Percentiles rank a stretch among this genome's conserved stretches.
Conservation (phyloP, 1,284 basidiomycete genomes). For the Ganoderma lingzhi region DNA sequence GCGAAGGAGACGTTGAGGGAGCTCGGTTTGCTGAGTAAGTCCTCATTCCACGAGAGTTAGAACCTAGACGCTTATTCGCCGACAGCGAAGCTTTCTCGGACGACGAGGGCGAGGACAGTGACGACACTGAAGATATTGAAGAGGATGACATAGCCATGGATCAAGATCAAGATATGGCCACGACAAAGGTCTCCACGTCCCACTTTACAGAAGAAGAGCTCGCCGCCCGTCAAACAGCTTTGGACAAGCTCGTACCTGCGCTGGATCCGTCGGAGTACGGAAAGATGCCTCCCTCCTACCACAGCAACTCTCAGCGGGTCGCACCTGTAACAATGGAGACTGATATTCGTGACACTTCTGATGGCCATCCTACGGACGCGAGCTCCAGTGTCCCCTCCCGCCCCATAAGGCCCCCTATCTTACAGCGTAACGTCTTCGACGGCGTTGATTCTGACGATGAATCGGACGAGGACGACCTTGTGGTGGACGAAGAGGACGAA, state of each 20-base stretch:
- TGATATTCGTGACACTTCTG: conserved; percentile 46
- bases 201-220: conserved; percentile 36
- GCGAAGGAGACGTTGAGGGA: conserved; percentile 86
- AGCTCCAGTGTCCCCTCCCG: conserved; percentile 38
- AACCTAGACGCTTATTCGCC: conserved; percentile 3
- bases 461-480: conserved; percentile 66
- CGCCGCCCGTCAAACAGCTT: conserved; percentile 60
- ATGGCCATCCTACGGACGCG: conserved; percentile 19
- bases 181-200: neutral
- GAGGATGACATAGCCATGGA: conserved; percentile 14
- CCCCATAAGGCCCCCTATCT: conserved; percentile 75
- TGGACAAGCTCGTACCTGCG: conserved; percentile 76
- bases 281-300: conserved; percentile 77
- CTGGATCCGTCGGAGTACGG: conserved; percentile 80
- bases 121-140: conserved; percentile 51
- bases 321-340: conserved; percentile 57
- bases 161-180: conserved; percentile 15
- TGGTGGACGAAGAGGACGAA: conserved; percentile 69
- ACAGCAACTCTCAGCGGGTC: conserved; percentile 72
- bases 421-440: conserved; percentile 83
- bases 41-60: conserved; percentile 3
- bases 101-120: conserved; percentile 49
- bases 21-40: conserved; percentile 89
- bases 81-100: conserved; percentile 68
- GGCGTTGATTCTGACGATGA: conserved; percentile 89